Conservation (phyloP, 148 eudicot species). For the Silene latifolia region DNA sequence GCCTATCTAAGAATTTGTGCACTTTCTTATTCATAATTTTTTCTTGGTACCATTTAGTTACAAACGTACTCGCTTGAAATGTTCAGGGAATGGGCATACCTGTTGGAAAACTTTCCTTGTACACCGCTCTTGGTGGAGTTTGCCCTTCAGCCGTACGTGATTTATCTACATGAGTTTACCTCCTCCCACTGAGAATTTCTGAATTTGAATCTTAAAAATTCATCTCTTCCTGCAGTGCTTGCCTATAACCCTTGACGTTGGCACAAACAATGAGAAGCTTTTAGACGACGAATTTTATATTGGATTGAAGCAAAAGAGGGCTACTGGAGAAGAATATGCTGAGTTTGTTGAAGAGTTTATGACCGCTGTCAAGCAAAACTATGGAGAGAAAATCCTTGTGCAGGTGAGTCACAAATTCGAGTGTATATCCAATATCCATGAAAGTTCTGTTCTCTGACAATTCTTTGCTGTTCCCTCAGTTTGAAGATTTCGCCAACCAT, state of each 20-base stretch:
- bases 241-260: conserved; percentile 92
- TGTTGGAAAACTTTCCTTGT: conserved; percentile 87
- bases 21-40: background rate
- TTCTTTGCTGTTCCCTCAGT: conserved; percentile 34
- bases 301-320: conserved; percentile 74
- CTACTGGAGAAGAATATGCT: conserved; percentile 75
- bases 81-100: conserved; percentile 97
- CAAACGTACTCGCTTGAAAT: conserved; percentile 1
- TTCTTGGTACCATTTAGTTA: background rate
- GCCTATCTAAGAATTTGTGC: background rate
- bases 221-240: conserved; percentile 53
- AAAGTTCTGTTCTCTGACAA: conserved; percentile 10
- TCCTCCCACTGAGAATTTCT: background rate
- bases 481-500: conserved; percentile 97
- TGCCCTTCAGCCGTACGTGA: conserved; percentile 86
- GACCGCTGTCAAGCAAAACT: conserved; percentile 85
- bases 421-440: background rate
- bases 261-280: conserved; percentile 78
- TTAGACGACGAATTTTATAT: conserved; percentile 84
- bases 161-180: background rate
- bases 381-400: conserved; percentile 79
- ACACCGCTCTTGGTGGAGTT: conserved; percentile 96
- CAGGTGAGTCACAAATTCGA: conserved; percentile 41
- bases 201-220: background rate
- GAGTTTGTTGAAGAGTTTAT: conserved; percentile 69